Conservation (phyloP, 139 green algal genomes). For the Ettlia oleoabundans region DNA sequence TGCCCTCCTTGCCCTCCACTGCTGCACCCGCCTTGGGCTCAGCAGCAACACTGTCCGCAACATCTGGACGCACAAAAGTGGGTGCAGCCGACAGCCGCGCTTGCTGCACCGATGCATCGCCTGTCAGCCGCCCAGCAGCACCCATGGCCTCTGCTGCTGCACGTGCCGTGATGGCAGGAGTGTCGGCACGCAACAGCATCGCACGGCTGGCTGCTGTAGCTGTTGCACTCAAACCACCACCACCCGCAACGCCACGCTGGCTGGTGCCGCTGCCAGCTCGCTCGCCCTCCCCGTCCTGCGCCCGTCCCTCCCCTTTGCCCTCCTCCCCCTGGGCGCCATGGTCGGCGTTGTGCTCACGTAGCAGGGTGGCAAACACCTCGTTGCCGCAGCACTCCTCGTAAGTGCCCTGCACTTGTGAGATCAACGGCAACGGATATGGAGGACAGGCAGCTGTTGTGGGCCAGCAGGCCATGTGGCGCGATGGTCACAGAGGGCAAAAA, state of each 20-base stretch:
- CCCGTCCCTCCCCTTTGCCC: conserved; percentile 32
- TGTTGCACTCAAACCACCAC: too few species aligned
- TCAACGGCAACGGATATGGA: background rate
- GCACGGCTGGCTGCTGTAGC: too few species aligned
- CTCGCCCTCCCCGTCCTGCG: too few species aligned
- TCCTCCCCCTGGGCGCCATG: conserved; percentile 39
- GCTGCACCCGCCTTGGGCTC: background rate
- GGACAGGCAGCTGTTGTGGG: background rate
- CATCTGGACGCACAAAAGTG: background rate
- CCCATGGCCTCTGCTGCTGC: background rate
- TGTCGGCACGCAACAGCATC: background rate
- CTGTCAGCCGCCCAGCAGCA: background rate
- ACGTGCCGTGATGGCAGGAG: background rate
- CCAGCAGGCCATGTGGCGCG: too few species aligned
- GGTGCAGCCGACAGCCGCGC: conserved; percentile 9
- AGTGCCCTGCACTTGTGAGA: conserved; percentile 50
- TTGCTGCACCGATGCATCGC: conserved; percentile 20
- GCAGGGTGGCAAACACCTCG: conserved; percentile 42
- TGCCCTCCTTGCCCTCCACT: background rate
- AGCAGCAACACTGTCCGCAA: background rate
- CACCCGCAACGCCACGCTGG: too few species aligned
- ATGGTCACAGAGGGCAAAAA: too few species aligned
- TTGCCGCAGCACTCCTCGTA: conserved; percentile 69
- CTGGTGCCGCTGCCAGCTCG: too few species aligned
- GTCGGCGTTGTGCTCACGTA: conserved; percentile 52